These are phyloP conservation scores for Craterostigma plantagineum DNA, from an alignment of 257 asterid genomes.

Conservation along the genomic window DNA sequence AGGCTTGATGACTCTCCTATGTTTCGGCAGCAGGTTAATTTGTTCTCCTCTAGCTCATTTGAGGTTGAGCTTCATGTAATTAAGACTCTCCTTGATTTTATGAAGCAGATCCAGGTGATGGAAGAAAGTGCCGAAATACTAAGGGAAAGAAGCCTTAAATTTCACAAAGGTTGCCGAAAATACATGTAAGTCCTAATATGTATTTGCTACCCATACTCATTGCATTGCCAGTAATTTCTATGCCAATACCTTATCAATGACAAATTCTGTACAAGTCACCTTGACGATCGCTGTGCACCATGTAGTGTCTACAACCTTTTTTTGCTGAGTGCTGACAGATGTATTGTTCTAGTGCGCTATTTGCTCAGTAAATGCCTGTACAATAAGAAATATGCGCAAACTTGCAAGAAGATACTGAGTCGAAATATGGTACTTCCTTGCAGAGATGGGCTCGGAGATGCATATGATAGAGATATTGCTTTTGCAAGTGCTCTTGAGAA, in stretches of 20 bases:
- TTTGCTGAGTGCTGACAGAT: too few species aligned
- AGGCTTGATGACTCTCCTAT: constrained; percentile 91
- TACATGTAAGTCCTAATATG: constrained; percentile 44
- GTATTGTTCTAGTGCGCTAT: constrained; percentile 3
- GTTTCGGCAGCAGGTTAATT: constrained; percentile 87
- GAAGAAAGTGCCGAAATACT: constrained; percentile 78
- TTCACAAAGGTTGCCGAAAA: constrained; percentile 85
- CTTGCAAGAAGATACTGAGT: not conserved
- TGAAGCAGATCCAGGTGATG: constrained; percentile 69
- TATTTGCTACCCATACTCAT: constrained; percentile 3
- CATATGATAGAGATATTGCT: constrained; percentile 74
- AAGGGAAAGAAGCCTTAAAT: constrained; percentile 71
- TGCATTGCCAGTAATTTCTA: constrained; percentile 6
- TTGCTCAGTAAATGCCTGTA: too few species aligned
- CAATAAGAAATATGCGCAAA: too few species aligned
- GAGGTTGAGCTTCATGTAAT: not conserved
- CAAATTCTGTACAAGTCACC: constrained; percentile 1
- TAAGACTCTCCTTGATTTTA: constrained; percentile 8
- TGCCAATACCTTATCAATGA: not conserved
- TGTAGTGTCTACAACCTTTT: too few species aligned
- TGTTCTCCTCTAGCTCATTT: not conserved
- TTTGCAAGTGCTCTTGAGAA: constrained; percentile 77
- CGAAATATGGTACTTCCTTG: constrained; percentile 15
- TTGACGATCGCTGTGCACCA: too few species aligned
- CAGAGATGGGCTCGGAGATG: constrained; percentile 98